Evolutionary conservation across 257 asterid genomes (phyloP).

Genomic region (Lycium ferocissimum): DNA sequence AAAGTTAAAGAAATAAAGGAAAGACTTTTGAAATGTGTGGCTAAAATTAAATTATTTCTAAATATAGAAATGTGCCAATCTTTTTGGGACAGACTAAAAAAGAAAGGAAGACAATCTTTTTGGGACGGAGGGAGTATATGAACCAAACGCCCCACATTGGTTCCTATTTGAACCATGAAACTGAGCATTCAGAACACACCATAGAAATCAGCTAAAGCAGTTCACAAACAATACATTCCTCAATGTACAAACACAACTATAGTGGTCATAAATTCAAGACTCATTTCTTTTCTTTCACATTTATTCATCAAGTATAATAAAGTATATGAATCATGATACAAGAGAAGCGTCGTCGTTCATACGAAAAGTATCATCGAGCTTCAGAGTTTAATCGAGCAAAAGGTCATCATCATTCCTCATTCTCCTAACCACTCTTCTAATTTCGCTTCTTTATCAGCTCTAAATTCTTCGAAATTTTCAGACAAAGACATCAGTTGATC

Average conservation of each 20-base stretch:
- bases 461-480: constrained; percentile 67
- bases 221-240: constrained; percentile 5
- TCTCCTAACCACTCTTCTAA: constrained; percentile 81
- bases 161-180: background rate
- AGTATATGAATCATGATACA: constrained; percentile 23
- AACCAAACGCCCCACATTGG: background rate
- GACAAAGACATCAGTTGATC: constrained; percentile 54
- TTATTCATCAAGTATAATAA: constrained; percentile 8
- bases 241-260: background rate
- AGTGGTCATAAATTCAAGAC: background rate
- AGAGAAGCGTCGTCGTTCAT: constrained; percentile 19
- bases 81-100: too few relatives aligned
- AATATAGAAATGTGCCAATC: too few relatives aligned
- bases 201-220: background rate
- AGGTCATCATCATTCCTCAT: constrained; percentile 20
- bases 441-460: constrained; percentile 79
- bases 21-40: too few relatives aligned
- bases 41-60: too few relatives aligned
- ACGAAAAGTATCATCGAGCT: background rate
- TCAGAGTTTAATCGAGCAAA: background rate
- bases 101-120: too few relatives aligned
- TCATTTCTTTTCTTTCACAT: background rate
- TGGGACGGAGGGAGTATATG: too few relatives aligned
- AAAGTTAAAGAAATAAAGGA: too few relatives aligned
- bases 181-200: background rate